These are phyloP conservation scores for Chlamydomonas asymmetrica DNA, from an alignment of 139 green algal genomes.

Conservation along the genomic window DNA sequence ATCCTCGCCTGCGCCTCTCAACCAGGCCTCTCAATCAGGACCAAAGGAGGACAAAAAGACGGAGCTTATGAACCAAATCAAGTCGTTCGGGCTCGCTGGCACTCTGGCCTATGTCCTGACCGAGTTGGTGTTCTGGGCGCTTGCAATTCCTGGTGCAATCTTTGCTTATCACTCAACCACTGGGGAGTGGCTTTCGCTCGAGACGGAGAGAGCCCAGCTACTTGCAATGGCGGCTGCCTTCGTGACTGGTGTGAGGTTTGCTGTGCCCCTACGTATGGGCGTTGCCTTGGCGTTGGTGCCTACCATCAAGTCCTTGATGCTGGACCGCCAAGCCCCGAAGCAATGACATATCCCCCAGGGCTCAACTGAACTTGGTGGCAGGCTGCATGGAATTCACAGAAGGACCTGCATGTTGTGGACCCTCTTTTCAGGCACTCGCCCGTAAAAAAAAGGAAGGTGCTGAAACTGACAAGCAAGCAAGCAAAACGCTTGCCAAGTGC, in stretches of 20 bases:
- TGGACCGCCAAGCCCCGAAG: no score
- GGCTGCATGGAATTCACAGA: no score
- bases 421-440: no score
- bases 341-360: no score
- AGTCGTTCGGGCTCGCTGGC: constrained; percentile 7
- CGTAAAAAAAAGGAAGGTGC: no score
- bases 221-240: constrained; percentile 12
- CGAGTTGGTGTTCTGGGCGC: constrained; percentile 14
- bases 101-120: constrained; percentile 13
- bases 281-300: constrained; percentile 8
- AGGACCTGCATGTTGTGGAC: no score
- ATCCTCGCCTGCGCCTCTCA: no score
- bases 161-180: constrained; percentile 10
- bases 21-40: no score
- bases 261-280: constrained; percentile 11
- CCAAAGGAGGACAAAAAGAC: constrained; percentile 7
- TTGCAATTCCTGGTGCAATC: constrained; percentile 5
- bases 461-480: no score
- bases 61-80: constrained; percentile 11
- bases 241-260: constrained; percentile 9
- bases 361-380: no score
- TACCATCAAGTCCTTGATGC: background rate
- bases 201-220: constrained; percentile 14
- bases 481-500: no score
- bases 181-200: constrained; percentile 8